Base-by-base conservation (phyloP, 2,329 filamentous ascomycete species). In the Paecilomyces sp. region DNA sequence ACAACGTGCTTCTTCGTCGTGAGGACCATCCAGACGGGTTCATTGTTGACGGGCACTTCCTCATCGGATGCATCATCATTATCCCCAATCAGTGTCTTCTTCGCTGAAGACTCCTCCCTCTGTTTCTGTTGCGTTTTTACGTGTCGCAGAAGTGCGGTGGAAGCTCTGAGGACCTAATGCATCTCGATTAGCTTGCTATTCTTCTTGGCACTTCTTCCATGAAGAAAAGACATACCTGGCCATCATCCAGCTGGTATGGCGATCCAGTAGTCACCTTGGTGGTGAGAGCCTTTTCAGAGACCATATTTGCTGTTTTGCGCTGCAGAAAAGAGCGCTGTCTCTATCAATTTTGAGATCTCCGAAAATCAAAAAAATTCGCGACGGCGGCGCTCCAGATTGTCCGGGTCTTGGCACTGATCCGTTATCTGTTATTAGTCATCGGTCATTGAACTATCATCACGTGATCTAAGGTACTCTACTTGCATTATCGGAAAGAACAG, bases 1-100 rank as follows among this genome's bases (percentile, higher is more conserved):
- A 82, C 79, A 63, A 88, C 82, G 69, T 87, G 84, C 74, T 86
- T 85, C 76, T 88, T 88, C 36, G 85, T 87, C 22, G 85, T 84
- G 30, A 88, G 71, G 53, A 83, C 77, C 47, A 88, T 80, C 80
- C 85, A 88, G 60, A 88, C 76, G 6, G 83, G 79, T 54, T 82
- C 80, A 55, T 80, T 79, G 60, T 81, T 76, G 28, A 75, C 68
- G 3, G 74, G 68, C 1, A 74, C 70, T 30, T 79, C 78, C 34
- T 80, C 79, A 50, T 76, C 74, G n/a, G 71, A 72, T 25, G 79
- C 77, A 33, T 77, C 78, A 41, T 74, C 75, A 52, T 76, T 76
- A 56, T 74, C 74, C 3, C 77, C 75, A 61, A 88, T 81, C 3
- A 85, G 76, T 57, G 80, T 82, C 70, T 81, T 81, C 69, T 83